Percentiles rank a stretch among this genome's conserved stretches.
Conservation (phyloP, 2,329 filamentous ascomycete species). For the Neopestalotiopsis sp. region DNA sequence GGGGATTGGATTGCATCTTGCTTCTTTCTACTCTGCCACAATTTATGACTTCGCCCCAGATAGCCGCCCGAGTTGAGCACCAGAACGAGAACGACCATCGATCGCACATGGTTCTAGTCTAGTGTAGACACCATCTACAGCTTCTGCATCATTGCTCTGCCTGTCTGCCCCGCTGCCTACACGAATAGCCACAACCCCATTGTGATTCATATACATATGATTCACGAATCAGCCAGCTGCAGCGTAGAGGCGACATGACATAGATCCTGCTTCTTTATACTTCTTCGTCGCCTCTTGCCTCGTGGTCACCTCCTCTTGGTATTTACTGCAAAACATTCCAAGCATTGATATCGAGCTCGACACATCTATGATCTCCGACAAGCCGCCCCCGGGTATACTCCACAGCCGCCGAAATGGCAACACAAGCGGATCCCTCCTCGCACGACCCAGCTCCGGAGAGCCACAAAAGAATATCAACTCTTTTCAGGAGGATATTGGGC, state of each 20-base stretch:
- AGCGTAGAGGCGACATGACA: slow-evolving; percentile 18
- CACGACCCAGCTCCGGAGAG: slow-evolving; percentile 30
- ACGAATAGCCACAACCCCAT: neutral
- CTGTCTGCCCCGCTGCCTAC: neutral
- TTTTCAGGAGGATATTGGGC: slow-evolving; percentile 24
- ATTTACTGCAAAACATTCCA: slow-evolving; percentile 22
- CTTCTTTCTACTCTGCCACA: slow-evolving; percentile 11
- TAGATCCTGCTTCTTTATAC: neutral
- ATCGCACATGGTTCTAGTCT: neutral
- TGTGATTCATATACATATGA: slow-evolving; percentile 12
- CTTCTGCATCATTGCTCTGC: neutral
- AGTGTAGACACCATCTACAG: too few species aligned
- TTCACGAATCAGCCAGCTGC: slow-evolving; percentile 15
- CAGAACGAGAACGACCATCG: neutral
- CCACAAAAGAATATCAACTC: slow-evolving; percentile 30
- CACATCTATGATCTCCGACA: slow-evolving; percentile 28
- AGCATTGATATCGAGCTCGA: slow-evolving; percentile 25
- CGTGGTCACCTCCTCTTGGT: slow-evolving; percentile 19
- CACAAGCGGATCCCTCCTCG: slow-evolving; percentile 28
- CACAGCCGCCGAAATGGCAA: slow-evolving; percentile 33
- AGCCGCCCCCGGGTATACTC: slow-evolving; percentile 25
- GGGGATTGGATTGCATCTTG: slow-evolving; percentile 11
- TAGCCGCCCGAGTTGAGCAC: neutral
- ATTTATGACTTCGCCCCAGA: slow-evolving; percentile 7
- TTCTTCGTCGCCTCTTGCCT: slow-evolving; percentile 21